These are phyloP conservation scores for Daldinia vernicosa DNA, from an alignment of 495 filamentous ascomycete genomes.

Conservation along the genomic window DNA sequence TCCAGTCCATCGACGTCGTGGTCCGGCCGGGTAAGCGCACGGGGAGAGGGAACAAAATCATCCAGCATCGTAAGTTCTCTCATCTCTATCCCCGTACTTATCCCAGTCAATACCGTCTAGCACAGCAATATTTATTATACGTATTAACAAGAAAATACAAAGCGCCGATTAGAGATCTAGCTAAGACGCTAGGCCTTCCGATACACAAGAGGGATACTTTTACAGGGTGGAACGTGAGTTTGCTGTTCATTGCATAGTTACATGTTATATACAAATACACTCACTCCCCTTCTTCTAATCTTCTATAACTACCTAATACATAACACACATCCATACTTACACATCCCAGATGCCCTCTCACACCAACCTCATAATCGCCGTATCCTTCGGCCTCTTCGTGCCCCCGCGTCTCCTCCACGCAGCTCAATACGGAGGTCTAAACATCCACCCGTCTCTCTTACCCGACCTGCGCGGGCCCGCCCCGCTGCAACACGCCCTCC, in stretches of 20 bases:
- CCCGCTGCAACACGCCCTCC: slow-evolving; percentile 80
- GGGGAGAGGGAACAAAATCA: slow-evolving; percentile 74
- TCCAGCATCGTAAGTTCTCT: slow-evolving; percentile 69
- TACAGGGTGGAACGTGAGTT: slow-evolving; percentile 76
- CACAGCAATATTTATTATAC: neutral
- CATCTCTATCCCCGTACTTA: neutral
- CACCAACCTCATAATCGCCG: slow-evolving; percentile 87
- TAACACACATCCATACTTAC: neutral
- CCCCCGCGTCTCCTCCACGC: slow-evolving; percentile 75
- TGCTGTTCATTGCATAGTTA: neutral
- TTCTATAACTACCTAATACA: no score
- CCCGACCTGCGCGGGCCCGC: slow-evolving; percentile 81
- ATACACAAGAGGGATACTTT: slow-evolving; percentile 83
- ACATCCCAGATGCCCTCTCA: slow-evolving; percentile 64
- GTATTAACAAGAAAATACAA: slow-evolving; percentile 14
- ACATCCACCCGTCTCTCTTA: slow-evolving; percentile 93
- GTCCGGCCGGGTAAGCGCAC: slow-evolving; percentile 77
- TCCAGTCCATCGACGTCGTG: slow-evolving; percentile 88
- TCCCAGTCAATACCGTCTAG: neutral
- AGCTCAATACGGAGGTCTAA: slow-evolving; percentile 84
- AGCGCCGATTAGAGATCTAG: slow-evolving; percentile 80
- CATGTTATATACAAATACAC: no score
- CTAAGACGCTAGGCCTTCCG: slow-evolving; percentile 67
- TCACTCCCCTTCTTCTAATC: no score
- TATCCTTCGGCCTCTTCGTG: slow-evolving; percentile 94